A percentile compares a stretch with the other conserved stretches of the same genome.
These are phyloP conservation scores for Panaeolus papilionaceus DNA, from an alignment of 768 basidiomycete genomes.

Conservation along the genomic window DNA sequence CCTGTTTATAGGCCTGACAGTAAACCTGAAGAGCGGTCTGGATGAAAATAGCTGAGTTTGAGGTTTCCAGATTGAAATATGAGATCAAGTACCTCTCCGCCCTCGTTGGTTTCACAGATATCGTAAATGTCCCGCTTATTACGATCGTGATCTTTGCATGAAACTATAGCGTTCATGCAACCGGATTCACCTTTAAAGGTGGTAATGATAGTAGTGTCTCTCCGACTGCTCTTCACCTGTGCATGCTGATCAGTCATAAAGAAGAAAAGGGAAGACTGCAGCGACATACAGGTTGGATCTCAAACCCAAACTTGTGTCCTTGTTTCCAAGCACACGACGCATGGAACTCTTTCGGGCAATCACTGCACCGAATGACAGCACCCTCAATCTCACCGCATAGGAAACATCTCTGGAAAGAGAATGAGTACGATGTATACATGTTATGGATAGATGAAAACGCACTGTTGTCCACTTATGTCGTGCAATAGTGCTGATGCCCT, in stretches of 20 bases:
- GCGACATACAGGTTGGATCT: conserved; percentile 77
- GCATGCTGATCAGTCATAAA: conserved; percentile 6
- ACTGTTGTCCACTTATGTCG: conserved; percentile 77
- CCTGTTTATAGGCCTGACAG: conserved; percentile 84
- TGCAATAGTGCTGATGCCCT: conserved; percentile 81
- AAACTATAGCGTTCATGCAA: conserved; percentile 77
- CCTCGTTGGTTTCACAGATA: conserved; percentile 85
- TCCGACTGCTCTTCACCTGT: conserved; percentile 79
- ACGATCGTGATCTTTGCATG: conserved; percentile 78
- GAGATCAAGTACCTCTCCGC: conserved; percentile 68
- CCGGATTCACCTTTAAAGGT: conserved; percentile 83
- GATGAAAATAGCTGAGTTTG: conserved; percentile 15
- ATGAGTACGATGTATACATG: conserved; percentile 7
- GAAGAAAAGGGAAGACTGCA: not conserved
- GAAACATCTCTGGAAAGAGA: conserved; percentile 63
- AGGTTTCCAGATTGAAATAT: conserved; percentile 6
- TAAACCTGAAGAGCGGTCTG: conserved; percentile 93
- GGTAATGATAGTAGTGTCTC: conserved; percentile 67
- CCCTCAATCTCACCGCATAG: conserved; percentile 78
- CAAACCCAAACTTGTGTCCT: conserved; percentile 90
- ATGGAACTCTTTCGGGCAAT: conserved; percentile 85
- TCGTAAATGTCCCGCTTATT: conserved; percentile 75
- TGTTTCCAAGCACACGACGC: conserved; percentile 89
- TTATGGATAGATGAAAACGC: conserved; percentile 36
- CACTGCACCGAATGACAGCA: conserved; percentile 83